These are phyloP conservation scores for Podaxis sp. DNA, from an alignment of 768 basidiomycete genomes.

Conservation along the genomic window DNA sequence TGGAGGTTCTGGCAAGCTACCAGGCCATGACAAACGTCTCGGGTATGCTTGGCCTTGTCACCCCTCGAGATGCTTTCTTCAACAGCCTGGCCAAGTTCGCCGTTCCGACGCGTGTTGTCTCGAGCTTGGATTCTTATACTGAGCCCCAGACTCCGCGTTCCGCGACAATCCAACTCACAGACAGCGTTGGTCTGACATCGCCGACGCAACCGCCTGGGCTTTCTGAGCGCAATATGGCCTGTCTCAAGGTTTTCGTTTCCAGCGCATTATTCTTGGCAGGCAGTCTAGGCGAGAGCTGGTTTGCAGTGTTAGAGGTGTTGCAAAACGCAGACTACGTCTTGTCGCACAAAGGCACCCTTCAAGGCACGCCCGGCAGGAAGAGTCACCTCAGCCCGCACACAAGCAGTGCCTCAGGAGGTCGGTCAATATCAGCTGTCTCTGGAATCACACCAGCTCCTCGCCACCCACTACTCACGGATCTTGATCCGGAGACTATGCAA, in stretches of 20 bases:
- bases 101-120: constrained; percentile 88
- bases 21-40: constrained; percentile 86
- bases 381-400: constrained; percentile 27
- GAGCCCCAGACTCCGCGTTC: constrained; percentile 61
- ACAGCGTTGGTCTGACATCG: constrained; percentile 63
- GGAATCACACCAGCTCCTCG: constrained; percentile 27
- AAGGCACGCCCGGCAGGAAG: constrained; percentile 30
- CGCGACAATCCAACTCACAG: constrained; percentile 54
- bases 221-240: constrained; percentile 88
- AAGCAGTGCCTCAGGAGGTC: constrained; percentile 29
- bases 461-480: constrained; percentile 68
- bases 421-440: constrained; percentile 35
- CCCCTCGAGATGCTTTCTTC: constrained; percentile 92
- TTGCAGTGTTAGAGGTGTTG: constrained; percentile 82
- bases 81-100: constrained; percentile 87
- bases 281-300: constrained; percentile 90
- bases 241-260: constrained; percentile 78
- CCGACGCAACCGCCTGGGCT: constrained; percentile 63
- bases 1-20: constrained; percentile 78
- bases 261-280: constrained; percentile 82
- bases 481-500: constrained; percentile 76
- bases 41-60: constrained; percentile 83
- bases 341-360: constrained; percentile 50
- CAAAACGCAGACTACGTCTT: constrained; percentile 96
- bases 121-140: constrained; percentile 64